These are phyloP conservation scores for Canariomyces notabilis DNA, from an alignment of 2,329 filamentous ascomycete genomes.

Conservation along the genomic window DNA sequence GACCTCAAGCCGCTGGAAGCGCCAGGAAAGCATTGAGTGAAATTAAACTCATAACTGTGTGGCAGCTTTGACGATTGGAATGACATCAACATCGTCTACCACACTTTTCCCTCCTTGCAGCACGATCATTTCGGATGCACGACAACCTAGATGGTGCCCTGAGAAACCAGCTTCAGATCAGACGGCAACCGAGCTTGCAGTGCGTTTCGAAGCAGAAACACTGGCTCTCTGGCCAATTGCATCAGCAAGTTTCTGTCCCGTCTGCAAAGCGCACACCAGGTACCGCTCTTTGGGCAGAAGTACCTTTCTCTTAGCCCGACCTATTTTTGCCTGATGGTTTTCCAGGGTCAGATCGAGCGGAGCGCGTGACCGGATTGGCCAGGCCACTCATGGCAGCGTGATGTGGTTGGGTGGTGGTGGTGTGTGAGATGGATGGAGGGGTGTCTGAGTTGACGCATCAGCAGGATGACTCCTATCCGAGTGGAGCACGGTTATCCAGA, in stretches of 20 bases:
- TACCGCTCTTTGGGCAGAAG: conserved; percentile 22
- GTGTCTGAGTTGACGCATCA: conserved; percentile 17
- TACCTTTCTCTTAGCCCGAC: conserved; percentile 14
- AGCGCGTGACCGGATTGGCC: conserved; percentile 19
- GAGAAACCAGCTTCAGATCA: not conserved
- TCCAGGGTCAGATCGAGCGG: not conserved
- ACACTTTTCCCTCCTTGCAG: not conserved
- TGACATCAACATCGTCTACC: not conserved
- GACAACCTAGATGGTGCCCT: not conserved
- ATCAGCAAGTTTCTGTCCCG: not conserved
- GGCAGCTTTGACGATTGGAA: not conserved
- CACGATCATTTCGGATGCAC: not conserved
- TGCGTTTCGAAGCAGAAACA: not conserved
- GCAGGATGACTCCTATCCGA: conserved; percentile 10
- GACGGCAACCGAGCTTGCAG: not conserved
- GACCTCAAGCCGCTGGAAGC: conserved; percentile 12
- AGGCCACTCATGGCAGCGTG: not conserved
- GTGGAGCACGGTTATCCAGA: not conserved
- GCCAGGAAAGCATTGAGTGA: conserved; percentile 4
- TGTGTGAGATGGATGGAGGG: conserved; percentile 2
- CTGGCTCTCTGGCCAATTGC: not conserved
- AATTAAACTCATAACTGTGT: not conserved
- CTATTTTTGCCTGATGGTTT: conserved; percentile 23
- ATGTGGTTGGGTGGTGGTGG: conserved; percentile 11
- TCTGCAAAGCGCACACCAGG: conserved; percentile 5